A percentile compares a stretch with the other conserved stretches of the same genome.
These are phyloP conservation scores for Ceratobasidium sp. DNA, from an alignment of 1,284 basidiomycete genomes.

Conservation along the genomic window DNA sequence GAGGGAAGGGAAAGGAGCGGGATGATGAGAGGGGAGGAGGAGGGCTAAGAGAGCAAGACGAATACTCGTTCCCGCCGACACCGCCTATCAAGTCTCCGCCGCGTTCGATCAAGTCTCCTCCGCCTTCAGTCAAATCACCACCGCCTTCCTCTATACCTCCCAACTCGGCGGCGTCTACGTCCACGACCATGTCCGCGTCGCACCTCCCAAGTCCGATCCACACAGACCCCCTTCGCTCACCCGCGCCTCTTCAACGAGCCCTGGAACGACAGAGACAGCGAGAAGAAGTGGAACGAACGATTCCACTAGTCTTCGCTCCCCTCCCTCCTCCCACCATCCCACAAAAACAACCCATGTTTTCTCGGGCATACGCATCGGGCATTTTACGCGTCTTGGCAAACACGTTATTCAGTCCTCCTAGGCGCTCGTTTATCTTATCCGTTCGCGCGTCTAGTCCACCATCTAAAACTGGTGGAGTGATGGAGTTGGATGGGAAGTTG, in stretches of 20 bases:
- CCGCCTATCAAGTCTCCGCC: conserved; percentile 33
- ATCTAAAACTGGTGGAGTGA: no score
- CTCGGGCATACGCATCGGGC: conserved; percentile 34
- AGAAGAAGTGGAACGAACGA: no score
- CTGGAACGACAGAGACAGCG: no score
- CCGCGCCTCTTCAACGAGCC: background rate
- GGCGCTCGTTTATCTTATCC: conserved; percentile 30
- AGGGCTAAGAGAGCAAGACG: conserved; percentile 25
- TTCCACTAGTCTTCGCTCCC: conserved; percentile 17
- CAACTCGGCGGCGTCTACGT: conserved; percentile 6
- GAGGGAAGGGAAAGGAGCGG: conserved; percentile 7
- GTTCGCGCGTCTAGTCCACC: background rate
- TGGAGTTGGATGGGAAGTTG: no score
- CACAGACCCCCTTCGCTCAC: conserved; percentile 28
- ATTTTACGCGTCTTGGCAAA: conserved; percentile 14
- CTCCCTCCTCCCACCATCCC: conserved; percentile 9
- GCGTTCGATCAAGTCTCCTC: background rate
- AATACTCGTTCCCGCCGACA: conserved; percentile 36
- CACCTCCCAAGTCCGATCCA: no score
- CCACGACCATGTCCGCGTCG: conserved; percentile 1
- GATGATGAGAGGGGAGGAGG: background rate
- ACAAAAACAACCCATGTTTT: conserved; percentile 21
- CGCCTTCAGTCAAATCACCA: no score
- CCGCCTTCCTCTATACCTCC: no score
- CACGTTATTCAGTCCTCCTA: conserved; percentile 22